phyloP scores from a whole-genome alignment of 805 yeast genomes.

The Phaffomyces antillensis region DNA sequence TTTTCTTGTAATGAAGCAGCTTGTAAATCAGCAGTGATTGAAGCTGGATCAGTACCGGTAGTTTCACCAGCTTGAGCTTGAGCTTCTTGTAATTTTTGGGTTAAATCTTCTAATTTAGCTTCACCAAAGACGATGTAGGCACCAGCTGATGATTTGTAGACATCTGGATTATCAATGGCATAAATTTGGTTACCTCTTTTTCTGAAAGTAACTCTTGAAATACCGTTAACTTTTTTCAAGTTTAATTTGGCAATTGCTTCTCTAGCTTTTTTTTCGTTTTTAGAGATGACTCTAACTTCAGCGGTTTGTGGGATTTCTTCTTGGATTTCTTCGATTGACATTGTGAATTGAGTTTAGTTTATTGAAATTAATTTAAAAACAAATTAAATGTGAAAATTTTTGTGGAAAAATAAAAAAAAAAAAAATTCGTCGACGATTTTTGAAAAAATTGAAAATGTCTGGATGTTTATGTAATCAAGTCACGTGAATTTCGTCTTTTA shows the following conservation, averaged over 20 bases:
- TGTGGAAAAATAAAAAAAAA: not conserved
- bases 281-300: constrained; percentile 71
- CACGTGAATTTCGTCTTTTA: not conserved
- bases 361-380: not conserved
- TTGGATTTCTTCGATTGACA: constrained; percentile 31
- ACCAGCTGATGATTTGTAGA: constrained; percentile 87
- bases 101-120: constrained; percentile 92
- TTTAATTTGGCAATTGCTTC: constrained; percentile 80
- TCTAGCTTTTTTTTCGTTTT: constrained; percentile 95
- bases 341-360: constrained; percentile 7
- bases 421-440: not conserved
- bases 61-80: constrained; percentile 35
- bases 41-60: constrained; percentile 51
- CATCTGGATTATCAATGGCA: constrained; percentile 92
- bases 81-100: constrained; percentile 80
- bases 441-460: not conserved
- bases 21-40: constrained; percentile 78
- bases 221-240: constrained; percentile 85
- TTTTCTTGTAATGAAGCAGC: constrained; percentile 50
- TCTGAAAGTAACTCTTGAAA: constrained; percentile 92
- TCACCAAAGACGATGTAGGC: constrained; percentile 97
- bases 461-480: not conserved
- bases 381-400: too few species aligned
- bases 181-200: constrained; percentile 85
- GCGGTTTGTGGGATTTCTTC: constrained; percentile 74